Base-by-base conservation (phyloP, 2,329 filamentous ascomycete species). In the Exophiala alcalophila region DNA sequence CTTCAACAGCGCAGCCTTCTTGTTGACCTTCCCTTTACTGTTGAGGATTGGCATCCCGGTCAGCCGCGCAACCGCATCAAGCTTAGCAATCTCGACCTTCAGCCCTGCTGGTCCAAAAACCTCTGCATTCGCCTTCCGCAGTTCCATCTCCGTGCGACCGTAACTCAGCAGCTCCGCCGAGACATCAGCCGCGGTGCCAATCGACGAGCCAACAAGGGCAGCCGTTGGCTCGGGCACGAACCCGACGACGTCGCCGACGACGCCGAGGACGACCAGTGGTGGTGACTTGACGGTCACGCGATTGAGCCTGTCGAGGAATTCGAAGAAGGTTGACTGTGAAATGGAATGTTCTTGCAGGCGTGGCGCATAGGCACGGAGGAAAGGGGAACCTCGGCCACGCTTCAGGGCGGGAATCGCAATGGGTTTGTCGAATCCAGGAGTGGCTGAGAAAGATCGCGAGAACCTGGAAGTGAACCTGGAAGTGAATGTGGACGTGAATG, bases 281-380 rank as follows among this genome's bases (percentile, higher is more conserved):
- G 59, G 58, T 15, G 51, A 59, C 37, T 40, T 55, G 7, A 43
- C 30, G 21, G 57, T 50, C 8, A 50, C 45, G 18, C 57, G 52
- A 34, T 61, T 61, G 21, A 61, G 40, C 15, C 54, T 47, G 38
- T 61, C 57, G 16, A 61, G 38, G 36, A 61, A 59, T 5, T 11
- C 24, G n/a, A 59, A 35, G 34, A 61, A 48, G 7, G 20, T 19
- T 9, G 25, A 19, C 41, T 75, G 79, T 25, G 73, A 78, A 40
- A 62, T 70, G 34, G 76, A 75, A 50, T 68, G 77, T 15, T 60
- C 7, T 8, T 26, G 34, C 5, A 48, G 34, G 6, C 18, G 23
- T 4, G 44, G 44, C 7, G 44, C 26, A n/a, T 48, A 48, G 16
- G 16, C 29, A 14, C 44, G 40, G 26, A 48, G 33, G 23, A 48